Evolutionary conservation across 1,139 yeast genomes (phyloP).

Genomic region (Candida albicans): DNA sequence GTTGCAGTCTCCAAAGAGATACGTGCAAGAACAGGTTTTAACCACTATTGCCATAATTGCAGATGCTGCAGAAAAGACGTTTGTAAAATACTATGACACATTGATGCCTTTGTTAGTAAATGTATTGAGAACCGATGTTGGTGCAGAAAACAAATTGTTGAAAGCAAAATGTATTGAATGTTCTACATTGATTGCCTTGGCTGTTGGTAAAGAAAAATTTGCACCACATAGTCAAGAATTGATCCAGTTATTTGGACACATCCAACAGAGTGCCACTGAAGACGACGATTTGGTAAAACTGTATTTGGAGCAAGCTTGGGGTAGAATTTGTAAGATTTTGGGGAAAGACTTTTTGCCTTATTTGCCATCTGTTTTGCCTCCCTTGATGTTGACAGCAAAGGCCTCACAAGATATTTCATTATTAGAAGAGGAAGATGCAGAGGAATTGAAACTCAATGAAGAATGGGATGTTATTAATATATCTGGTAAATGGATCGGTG

Average conservation of each 20-base stretch:
- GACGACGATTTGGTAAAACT: constrained; percentile 86
- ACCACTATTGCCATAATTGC: constrained; percentile 97
- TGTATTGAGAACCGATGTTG: constrained; percentile 78
- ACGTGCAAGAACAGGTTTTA: constrained; percentile 95
- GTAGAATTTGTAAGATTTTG: constrained; percentile 81
- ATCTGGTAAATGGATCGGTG: constrained; percentile 91
- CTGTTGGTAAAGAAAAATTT: constrained; percentile 95
- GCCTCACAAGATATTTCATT: constrained; percentile 87
- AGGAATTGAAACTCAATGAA: constrained; percentile 77
- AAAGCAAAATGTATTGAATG: constrained; percentile 96
- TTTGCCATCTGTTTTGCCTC: constrained; percentile 86
- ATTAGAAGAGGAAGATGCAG: constrained; percentile 86
- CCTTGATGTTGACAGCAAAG: constrained; percentile 78
- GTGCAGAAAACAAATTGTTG: constrained; percentile 73
- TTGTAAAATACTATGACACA: constrained; percentile 89
- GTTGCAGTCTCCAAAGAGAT: constrained; percentile 81
- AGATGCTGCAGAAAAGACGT: constrained; percentile 92
- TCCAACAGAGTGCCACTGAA: constrained; percentile 59
- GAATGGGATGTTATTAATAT: constrained; percentile 95
- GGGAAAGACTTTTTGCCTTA: constrained; percentile 88
- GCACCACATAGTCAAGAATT: constrained; percentile 73
- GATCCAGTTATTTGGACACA: constrained; percentile 67
- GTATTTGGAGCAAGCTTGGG: constrained; percentile 95
- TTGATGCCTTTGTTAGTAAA: constrained; percentile 86
- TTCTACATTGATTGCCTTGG: constrained; percentile 88